These are phyloP conservation scores for Isoetes taiwanensis DNA, from an alignment of 75 land plant species.

Conservation along the genomic window DNA sequence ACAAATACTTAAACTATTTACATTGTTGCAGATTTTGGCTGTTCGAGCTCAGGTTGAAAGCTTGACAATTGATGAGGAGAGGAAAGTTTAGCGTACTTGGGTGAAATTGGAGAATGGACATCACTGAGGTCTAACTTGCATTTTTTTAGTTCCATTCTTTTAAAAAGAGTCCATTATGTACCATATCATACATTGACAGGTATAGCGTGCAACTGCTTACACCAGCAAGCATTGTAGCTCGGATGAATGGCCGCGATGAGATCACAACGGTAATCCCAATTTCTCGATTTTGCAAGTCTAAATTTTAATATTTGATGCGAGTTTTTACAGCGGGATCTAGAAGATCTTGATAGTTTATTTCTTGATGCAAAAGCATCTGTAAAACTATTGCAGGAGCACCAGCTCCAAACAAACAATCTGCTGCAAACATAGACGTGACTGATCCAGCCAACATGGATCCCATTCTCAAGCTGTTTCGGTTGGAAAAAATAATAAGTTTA, in stretches of 20 bases:
- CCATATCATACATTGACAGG: slow-evolving; percentile 26
- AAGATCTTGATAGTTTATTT: slow-evolving; percentile 55
- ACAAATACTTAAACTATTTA: too few species aligned
- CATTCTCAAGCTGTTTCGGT: too few species aligned
- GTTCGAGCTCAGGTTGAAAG: slow-evolving; percentile 95
- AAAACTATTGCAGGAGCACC: slow-evolving; percentile 84
- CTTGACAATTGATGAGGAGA: slow-evolving; percentile 56
- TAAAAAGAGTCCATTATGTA: neutral
- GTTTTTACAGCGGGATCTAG: slow-evolving; percentile 72
- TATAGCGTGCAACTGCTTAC: slow-evolving; percentile 84
- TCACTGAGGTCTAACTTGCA: slow-evolving; percentile 54
- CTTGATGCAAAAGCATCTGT: slow-evolving; percentile 95
- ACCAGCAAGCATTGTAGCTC: slow-evolving; percentile 86
- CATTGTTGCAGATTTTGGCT: slow-evolving; percentile 80
- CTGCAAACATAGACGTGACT: too few species aligned
- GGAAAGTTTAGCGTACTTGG: slow-evolving; percentile 80
- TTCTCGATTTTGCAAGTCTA: too few species aligned
- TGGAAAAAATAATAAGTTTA: too few species aligned
- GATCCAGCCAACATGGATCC: too few species aligned
- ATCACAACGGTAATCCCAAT: slow-evolving; percentile 60
- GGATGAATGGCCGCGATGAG: slow-evolving; percentile 75
- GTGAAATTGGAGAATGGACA: slow-evolving; percentile 73
- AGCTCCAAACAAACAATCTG: too few species aligned
- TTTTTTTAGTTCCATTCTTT: neutral
- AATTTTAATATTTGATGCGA: slow-evolving; percentile 4